A percentile compares a stretch with the other conserved stretches of the same genome.
Evolutionary conservation across 306 rosid genomes (phyloP).

Genomic region (Trifolium dubium): DNA sequence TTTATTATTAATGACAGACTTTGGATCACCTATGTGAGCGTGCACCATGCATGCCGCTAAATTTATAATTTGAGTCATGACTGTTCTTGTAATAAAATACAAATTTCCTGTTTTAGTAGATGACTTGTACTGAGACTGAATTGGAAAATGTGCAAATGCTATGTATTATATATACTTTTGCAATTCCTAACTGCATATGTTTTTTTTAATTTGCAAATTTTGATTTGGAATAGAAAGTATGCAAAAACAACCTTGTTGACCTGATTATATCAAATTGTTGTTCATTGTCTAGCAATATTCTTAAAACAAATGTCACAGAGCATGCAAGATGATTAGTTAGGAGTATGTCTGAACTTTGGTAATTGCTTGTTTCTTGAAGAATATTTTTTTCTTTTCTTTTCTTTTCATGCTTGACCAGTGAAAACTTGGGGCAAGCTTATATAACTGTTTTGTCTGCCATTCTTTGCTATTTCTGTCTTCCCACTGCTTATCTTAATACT

Average conservation of each 20-base stretch:
- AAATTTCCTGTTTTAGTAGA: conserved; percentile 21
- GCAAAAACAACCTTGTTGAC: conserved; percentile 25
- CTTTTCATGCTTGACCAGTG: conserved; percentile 29
- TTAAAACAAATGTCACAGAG: conserved; percentile 18
- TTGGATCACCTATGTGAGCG: neutral
- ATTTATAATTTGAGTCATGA: conserved; percentile 22
- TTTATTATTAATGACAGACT: conserved; percentile 28
- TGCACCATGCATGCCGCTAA: neutral
- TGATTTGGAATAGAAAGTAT: conserved; percentile 10
- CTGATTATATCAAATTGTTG: conserved; percentile 4
- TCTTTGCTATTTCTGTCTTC: conserved; percentile 38
- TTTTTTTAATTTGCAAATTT: conserved; percentile 1
- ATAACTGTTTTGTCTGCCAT: conserved; percentile 24
- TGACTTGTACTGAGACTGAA: conserved; percentile 12
- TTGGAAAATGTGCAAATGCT: conserved; percentile 22
- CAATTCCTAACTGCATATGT: conserved; percentile 4
- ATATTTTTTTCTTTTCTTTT: neutral
- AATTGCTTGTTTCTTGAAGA: conserved; percentile 31
- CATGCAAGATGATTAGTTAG: conserved; percentile 28
- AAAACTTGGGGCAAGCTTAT: conserved; percentile 32
- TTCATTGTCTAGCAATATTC: conserved; percentile 30
- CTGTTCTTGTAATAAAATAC: neutral
- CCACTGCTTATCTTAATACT: conserved; percentile 47
- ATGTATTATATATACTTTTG: conserved; percentile 8
- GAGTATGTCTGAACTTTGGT: conserved; percentile 33